Evolutionary conservation across 257 asterid species (phyloP), one percentile per base, ranked within the genome.

Genomic region (Nicotiana undulata): DNA sequence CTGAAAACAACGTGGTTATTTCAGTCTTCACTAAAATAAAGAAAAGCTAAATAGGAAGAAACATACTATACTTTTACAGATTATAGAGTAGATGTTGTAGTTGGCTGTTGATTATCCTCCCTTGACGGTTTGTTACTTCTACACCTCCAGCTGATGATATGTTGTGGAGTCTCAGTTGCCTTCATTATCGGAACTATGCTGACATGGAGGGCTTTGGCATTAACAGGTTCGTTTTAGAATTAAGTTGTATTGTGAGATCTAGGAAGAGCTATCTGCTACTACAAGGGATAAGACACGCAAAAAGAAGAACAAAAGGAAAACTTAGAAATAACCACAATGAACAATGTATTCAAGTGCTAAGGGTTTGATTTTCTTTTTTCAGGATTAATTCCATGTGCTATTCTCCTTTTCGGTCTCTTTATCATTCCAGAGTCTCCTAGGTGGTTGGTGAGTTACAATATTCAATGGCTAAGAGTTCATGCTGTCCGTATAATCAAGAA

Each of bases 401-500:
- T 95, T 84, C 89, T 93, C 68, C 85, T 93, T 82, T 34, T 88
- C 22, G 99, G 99, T 17, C 89, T 95, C 26, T 63, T 86, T 75
- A 75, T 92, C 82, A 93, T 92, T 76, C 99, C 99, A 2, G 98
- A 95, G 80, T 95, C 99, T 2, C 99, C 97, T 1, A 89, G 99
- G 86, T 93, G 99, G 98, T 94, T 95, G 83, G 98, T 93, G 91
- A 89, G 88, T 79, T 63, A 52, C 59, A 5, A 67, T 56, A 24
- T 7, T 29, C 16, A 11, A n/a, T 26, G 13, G 20, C 22, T 51
- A 28, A 22, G n/a, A 49, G 9, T 24, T 29, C 9, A 46, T 72
- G 3, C 13, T 6, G 22, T 46, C 22, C 3, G 40, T 72, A 46
- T 44, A 6, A 49, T 72, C 61, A 60, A 9, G 3, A 44, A 72